A percentile compares a stretch with the other conserved stretches of the same genome.
These are phyloP conservation scores for Ophiostoma sp. DNA, from an alignment of 2,329 filamentous ascomycete genomes.

Conservation along the genomic window DNA sequence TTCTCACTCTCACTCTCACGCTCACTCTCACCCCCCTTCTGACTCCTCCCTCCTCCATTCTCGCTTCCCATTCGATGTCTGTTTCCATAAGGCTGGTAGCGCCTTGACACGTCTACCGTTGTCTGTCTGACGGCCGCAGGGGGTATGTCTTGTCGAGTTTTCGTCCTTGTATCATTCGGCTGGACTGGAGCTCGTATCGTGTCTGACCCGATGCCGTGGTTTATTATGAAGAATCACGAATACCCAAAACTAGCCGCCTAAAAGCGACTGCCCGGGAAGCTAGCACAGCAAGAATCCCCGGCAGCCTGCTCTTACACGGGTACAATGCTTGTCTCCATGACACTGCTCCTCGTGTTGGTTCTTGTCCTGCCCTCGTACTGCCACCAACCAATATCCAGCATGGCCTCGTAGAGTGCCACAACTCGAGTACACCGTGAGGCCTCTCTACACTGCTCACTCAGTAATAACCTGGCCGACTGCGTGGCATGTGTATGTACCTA, in stretches of 20 bases:
- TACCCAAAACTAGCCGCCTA: background rate
- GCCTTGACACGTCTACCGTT: background rate
- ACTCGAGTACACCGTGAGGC: background rate
- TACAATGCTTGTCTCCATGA: background rate
- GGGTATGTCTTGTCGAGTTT: background rate
- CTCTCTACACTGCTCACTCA: background rate
- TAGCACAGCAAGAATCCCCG: background rate
- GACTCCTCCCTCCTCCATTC: background rate
- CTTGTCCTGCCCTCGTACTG: conserved; percentile 15
- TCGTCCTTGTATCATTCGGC: background rate
- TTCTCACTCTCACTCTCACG: background rate
- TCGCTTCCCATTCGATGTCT: background rate
- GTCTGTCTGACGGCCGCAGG: background rate
- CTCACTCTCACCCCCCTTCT: background rate
- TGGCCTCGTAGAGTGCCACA: background rate
- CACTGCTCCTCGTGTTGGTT: conserved; percentile 6
- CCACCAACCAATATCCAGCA: conserved; percentile 17
- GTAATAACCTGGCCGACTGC: background rate
- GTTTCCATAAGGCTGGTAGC: conserved; percentile 1
- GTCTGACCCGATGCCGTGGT: background rate
- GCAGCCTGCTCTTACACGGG: background rate
- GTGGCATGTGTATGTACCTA: background rate
- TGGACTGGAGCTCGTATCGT: background rate
- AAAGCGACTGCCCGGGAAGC: background rate
- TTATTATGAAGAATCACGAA: background rate